phyloP scores from a whole-genome alignment of 257 asterid species.

The Solanum paucissectum region DNA sequence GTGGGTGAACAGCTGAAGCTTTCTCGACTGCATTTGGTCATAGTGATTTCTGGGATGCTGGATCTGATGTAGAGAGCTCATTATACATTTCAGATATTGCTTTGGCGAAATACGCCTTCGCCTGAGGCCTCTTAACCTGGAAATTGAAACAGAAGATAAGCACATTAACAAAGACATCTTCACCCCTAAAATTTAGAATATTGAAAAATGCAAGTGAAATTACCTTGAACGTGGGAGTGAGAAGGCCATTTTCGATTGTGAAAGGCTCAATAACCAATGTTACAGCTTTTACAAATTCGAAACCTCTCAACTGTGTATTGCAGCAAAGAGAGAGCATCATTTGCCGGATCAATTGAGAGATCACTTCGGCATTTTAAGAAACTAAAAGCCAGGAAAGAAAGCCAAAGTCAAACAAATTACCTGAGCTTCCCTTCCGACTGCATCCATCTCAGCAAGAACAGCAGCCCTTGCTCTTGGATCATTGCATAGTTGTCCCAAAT shows the following conservation, averaged over 20 bases:
- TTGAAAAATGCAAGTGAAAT: neutral
- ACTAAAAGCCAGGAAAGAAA: neutral
- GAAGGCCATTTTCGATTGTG: constrained; percentile 70
- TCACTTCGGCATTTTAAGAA: neutral
- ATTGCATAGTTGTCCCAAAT: constrained; percentile 57
- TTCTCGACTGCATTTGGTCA: neutral
- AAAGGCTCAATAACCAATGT: constrained; percentile 76
- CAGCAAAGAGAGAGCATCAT: neutral
- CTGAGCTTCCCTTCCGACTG: constrained; percentile 80
- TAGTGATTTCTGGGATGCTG: constrained; percentile 9
- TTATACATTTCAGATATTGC: constrained; percentile 63
- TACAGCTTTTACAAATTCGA: constrained; percentile 78
- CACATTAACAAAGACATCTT: neutral
- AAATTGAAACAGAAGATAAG: neutral
- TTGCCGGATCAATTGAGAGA: neutral
- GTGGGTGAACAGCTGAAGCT: neutral
- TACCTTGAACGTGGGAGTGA: constrained; percentile 97
- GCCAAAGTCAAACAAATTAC: constrained; percentile 15
- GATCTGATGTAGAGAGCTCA: constrained; percentile 58
- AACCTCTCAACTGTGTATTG: constrained; percentile 72
- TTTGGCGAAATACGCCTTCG: constrained; percentile 67
- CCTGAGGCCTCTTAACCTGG: constrained; percentile 85
- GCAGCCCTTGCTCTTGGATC: constrained; percentile 79
- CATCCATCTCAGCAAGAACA: constrained; percentile 94
- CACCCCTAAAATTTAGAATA: neutral